Evolutionary conservation across 495 filamentous ascomycete genomes (phyloP), one percentile per base, ranked within the genome.

Genomic region (Cetradonia linearis): DNA sequence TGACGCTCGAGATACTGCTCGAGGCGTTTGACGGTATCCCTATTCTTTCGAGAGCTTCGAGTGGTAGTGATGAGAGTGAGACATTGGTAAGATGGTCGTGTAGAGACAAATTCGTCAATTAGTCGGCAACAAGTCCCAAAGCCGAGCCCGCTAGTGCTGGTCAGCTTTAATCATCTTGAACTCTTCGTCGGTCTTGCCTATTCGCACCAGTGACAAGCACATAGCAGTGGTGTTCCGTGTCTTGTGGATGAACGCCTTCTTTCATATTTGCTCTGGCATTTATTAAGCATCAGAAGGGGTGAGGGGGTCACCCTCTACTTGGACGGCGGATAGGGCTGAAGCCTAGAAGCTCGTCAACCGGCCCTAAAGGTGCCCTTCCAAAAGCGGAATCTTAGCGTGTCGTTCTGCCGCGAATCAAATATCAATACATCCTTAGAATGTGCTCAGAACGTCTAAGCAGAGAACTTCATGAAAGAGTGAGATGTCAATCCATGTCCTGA

Each of bases 51-150:
- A 0, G 74, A 61, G 60, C 73, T 74, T 38, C 78, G 75, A 5
- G 79, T 81, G 23, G 79, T 81, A 66, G 81, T 75, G 34, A 82
- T 71, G 25, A 82, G 68, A 9, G 72, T 75, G 31, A 81, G 77
- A 65, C 81, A 81, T 56, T 85, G 76, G 31, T 78, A 74, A 28
- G 78, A 71, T 28, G 86, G 80, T 58, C 82, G 83, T 13, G 81
- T 81, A 54, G 70, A 71, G 59, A 95, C 80, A 79, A 95, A 97
- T 68, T 96, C 91, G 74, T 95, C 86, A 62, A 92, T 91, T 20
- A 97, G 79, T 60, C 94, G 91, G 62, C 83, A 81, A 66, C 88
- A 89, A 59, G 88, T 93, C 54, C 86, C 83, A 65, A 89, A 89
- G 42, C 93, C 93, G 59, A 98, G 84, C 52, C 93, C 93, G 71